Conservation (phyloP, 1,284 basidiomycete species). For the Chalciporus sp. region DNA sequence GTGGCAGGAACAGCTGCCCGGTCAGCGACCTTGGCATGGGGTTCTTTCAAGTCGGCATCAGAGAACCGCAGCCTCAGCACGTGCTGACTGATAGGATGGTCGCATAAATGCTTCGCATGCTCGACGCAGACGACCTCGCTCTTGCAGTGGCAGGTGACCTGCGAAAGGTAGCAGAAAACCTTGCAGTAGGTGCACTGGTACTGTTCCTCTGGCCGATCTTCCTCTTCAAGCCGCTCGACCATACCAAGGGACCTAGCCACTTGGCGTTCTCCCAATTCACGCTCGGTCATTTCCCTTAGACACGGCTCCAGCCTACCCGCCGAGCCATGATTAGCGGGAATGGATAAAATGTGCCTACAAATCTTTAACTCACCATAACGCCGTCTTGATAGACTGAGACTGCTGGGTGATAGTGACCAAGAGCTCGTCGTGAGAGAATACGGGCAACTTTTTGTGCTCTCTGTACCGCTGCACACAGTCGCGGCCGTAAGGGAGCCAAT, state of each 20-base stretch:
- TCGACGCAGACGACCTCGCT: constrained; percentile 84
- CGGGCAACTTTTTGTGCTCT: constrained; percentile 88
- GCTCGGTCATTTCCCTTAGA: constrained; percentile 86
- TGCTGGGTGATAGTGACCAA: constrained; percentile 94
- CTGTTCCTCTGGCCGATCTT: constrained; percentile 88
- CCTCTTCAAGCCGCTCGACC: constrained; percentile 72
- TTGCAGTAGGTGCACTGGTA: constrained; percentile 97
- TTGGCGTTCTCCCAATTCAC: constrained; percentile 75
- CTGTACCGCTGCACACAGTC: constrained; percentile 90
- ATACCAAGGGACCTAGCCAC: constrained; percentile 60
- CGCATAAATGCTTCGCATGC: constrained; percentile 81
- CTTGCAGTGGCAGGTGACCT: constrained; percentile 82
- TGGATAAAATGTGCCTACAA: constrained; percentile 8
- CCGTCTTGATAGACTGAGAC: constrained; percentile 90
- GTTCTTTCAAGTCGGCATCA: constrained; percentile 78
- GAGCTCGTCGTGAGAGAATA: constrained; percentile 98
- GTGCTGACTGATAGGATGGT: constrained; percentile 60
- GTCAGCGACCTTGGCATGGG: constrained; percentile 63
- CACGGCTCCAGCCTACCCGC: constrained; percentile 77
- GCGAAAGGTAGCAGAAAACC: constrained; percentile 93
- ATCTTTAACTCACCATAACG: constrained; percentile 75
- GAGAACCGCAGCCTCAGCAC: constrained; percentile 80
- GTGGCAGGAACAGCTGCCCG: constrained; percentile 74
- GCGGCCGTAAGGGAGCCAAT: constrained; percentile 89
- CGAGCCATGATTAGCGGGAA: constrained; percentile 22